Percentiles rank a stretch among this genome's conserved stretches.
Conservation (phyloP, 148 eudicot species). For the Euryodendron excelsum region DNA sequence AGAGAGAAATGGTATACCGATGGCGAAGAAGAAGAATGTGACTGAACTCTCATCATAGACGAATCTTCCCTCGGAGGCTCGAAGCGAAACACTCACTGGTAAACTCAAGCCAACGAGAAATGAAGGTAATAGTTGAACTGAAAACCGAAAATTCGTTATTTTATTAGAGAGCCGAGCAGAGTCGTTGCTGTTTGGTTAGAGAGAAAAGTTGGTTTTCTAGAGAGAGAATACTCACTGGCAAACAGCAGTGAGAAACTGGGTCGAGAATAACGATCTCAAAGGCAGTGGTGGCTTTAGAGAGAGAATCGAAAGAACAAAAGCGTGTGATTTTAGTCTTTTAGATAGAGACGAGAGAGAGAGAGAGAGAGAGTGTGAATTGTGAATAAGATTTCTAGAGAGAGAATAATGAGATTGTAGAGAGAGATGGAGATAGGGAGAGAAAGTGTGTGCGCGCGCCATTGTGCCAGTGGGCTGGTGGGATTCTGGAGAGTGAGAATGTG, state of each 20-base stretch:
- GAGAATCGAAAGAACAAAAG: neutral
- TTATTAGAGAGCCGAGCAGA: no score
- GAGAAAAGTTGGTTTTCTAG: neutral
- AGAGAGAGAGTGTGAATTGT: neutral
- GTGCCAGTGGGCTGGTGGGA: no score
- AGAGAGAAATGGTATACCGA: neutral
- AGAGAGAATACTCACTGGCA: neutral
- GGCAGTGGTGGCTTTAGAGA: neutral
- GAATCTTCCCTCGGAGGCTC: neutral
- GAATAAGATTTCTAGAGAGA: neutral
- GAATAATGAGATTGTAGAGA: no score
- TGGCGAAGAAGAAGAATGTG: neutral
- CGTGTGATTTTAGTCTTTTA: neutral
- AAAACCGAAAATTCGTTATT: neutral
- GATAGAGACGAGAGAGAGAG: neutral
- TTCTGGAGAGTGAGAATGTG: no score
- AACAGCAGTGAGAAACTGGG: neutral
- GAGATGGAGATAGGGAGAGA: neutral
- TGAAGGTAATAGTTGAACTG: neutral
- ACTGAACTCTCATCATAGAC: slow-evolving; percentile 11
- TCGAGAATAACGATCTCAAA: neutral
- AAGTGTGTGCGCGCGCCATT: neutral
- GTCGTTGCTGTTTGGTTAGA: neutral
- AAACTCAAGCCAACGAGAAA: neutral
- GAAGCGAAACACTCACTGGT: neutral